A percentile compares a stretch with the other conserved stretches of the same genome.
Conservation (phyloP, 352 stramenopile genomes). For the Phytophthora palmivora region DNA sequence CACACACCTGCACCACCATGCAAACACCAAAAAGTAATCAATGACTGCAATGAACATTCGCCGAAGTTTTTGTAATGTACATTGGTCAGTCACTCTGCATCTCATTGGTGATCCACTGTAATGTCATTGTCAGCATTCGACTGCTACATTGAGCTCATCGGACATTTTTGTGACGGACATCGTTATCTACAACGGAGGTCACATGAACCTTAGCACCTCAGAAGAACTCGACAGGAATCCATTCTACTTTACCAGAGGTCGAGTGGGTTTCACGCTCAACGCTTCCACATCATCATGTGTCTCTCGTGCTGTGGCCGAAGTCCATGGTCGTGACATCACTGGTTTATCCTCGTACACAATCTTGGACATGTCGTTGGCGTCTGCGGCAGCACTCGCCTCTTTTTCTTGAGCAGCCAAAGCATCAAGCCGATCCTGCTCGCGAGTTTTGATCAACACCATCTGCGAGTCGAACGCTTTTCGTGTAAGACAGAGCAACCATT, state of each 20-base stretch:
- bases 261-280: conserved; percentile 54
- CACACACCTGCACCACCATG: conserved; percentile 88
- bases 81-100: conserved; percentile 83
- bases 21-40: not conserved
- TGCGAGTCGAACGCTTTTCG: conserved; percentile 67
- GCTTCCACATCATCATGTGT: conserved; percentile 72
- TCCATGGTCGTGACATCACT: conserved; percentile 65
- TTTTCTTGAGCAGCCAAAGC: conserved; percentile 47
- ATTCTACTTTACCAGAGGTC: conserved; percentile 45
- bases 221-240: not conserved
- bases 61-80: conserved; percentile 59
- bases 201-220: conserved; percentile 3
- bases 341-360: conserved; percentile 84
- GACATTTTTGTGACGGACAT: conserved; percentile 86
- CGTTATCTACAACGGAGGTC: conserved; percentile 49
- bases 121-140: too few relatives aligned
- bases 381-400: conserved; percentile 20
- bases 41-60: conserved; percentile 46
- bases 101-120: conserved; percentile 88
- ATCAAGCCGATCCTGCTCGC: conserved; percentile 56
- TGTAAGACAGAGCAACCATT: conserved; percentile 88
- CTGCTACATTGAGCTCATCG: conserved; percentile 80
- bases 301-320: conserved; percentile 57
- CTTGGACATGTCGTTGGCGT: conserved; percentile 55
- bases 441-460: conserved; percentile 63